Evolutionary conservation across 1,139 yeast species (phyloP).

Genomic region (Hyphopichia fennica): DNA sequence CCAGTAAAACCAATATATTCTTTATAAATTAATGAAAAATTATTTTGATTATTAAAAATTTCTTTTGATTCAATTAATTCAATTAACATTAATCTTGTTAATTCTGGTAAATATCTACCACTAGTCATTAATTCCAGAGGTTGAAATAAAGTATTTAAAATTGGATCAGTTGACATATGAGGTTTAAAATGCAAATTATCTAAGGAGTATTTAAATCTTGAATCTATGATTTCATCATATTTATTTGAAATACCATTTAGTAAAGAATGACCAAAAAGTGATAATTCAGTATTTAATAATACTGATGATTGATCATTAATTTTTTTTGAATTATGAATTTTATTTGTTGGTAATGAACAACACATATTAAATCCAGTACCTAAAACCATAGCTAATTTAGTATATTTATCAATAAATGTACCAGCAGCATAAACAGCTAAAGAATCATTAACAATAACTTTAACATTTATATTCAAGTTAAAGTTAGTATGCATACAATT

Average conservation of each 20-base stretch:
- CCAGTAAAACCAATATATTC: constrained; percentile 42
- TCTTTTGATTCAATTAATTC: constrained; percentile 32
- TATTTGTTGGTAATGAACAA: constrained; percentile 29
- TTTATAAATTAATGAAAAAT: constrained; percentile 7
- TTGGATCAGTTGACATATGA: constrained; percentile 34
- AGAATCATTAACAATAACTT: constrained; percentile 42
- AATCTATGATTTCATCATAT: constrained; percentile 39
- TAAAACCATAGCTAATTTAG: constrained; percentile 44
- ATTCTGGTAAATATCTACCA: constrained; percentile 58
- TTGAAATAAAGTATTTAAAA: constrained; percentile 41
- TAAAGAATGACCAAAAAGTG: constrained; percentile 41
- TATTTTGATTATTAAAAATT: constrained; percentile 24
- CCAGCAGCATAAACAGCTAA: constrained; percentile 51
- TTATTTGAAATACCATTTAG: constrained; percentile 30
- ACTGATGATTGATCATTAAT: constrained; percentile 20
- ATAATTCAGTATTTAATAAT: constrained; percentile 40
- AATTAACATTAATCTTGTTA: constrained; percentile 42
- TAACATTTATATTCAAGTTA: constrained; percentile 29
- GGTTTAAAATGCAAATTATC: constrained; percentile 27
- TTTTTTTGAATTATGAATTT: constrained; percentile 24
- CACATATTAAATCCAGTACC: constrained; percentile 50
- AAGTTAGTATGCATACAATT: constrained; percentile 21
- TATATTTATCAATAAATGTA: constrained; percentile 34
- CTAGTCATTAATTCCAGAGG: constrained; percentile 56
- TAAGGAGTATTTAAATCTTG: constrained; percentile 23